These are phyloP conservation scores for Fraxinus excelsior DNA, from an alignment of 257 asterid species.

Conservation along the genomic window DNA sequence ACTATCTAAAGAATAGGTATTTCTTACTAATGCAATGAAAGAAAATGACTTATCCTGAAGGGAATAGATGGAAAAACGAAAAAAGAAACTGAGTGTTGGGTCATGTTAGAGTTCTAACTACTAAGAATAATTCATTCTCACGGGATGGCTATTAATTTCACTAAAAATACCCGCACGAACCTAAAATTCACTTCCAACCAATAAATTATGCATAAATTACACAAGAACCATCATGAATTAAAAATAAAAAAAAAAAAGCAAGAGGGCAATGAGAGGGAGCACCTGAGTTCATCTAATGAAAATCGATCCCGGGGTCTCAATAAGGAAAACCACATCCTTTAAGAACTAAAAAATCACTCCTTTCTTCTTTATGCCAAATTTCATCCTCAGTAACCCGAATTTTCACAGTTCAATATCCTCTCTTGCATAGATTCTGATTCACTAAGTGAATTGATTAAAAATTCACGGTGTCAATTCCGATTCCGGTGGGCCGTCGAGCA, in stretches of 20 bases:
- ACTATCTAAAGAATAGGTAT: too few relatives aligned
- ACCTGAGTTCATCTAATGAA: conserved; percentile 96
- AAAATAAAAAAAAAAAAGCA: not conserved
- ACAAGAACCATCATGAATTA: not conserved
- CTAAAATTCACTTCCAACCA: not conserved
- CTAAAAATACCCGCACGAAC: conserved; percentile 3
- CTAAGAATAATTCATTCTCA: not conserved
- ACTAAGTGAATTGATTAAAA: conserved; percentile 3
- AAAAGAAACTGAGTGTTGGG: not conserved
- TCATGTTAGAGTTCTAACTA: not conserved
- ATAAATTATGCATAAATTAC: conserved; percentile 16
- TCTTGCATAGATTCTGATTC: not conserved
- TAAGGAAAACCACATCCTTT: conserved; percentile 90
- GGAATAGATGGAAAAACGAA: not conserved
- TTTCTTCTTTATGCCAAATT: conserved; percentile 36
- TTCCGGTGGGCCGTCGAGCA: conserved; percentile 6
- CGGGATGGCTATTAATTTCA: conserved; percentile 6
- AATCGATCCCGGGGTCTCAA: conserved; percentile 95
- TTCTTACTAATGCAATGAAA: conserved; percentile 4
- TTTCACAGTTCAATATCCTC: conserved; percentile 20
- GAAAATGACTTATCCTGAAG: not conserved
- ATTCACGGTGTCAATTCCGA: not conserved
- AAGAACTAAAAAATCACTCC: conserved; percentile 46
- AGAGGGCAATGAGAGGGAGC: conserved; percentile 4
- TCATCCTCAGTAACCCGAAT: conserved; percentile 33